Conservation (phyloP, 225 moss, liverwort and hornwort genomes). For the Pseudisothecium myosuroides region DNA sequence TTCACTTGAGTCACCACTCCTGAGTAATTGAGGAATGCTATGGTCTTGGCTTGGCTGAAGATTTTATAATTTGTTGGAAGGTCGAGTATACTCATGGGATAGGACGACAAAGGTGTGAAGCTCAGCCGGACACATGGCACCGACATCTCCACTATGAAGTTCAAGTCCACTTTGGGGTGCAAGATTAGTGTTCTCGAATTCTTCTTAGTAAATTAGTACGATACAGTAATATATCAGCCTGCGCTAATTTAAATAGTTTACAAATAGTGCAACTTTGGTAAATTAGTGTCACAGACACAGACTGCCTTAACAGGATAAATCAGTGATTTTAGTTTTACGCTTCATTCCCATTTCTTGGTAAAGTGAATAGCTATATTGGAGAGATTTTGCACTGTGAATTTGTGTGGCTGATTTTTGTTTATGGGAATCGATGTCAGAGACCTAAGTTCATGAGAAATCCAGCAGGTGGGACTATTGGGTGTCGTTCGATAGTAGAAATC, state of each 20-base stretch:
- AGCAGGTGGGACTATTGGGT: neutral
- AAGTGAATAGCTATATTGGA: neutral
- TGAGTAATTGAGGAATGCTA: neutral
- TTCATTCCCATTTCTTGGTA: neutral
- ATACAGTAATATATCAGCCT: neutral
- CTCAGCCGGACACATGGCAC: neutral
- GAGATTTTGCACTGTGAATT: neutral
- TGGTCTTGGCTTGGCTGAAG: neutral
- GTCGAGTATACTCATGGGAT: neutral
- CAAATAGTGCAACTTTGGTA: neutral
- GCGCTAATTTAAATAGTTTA: neutral
- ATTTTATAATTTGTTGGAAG: neutral
- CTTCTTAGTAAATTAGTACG: neutral
- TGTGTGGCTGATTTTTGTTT: neutral
- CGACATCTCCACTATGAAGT: slow-evolving; percentile 9
- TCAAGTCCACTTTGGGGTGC: neutral
- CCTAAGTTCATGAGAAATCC: neutral
- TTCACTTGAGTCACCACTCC: neutral
- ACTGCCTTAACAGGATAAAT: neutral
- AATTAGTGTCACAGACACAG: neutral
- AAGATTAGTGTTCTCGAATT: neutral
- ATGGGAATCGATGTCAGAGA: neutral
- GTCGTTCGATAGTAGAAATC: neutral
- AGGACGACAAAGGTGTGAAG: neutral
- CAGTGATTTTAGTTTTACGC: neutral